phyloP scores from a whole-genome alignment of 148 eudicot genomes.

The Rhododendron simsii region DNA sequence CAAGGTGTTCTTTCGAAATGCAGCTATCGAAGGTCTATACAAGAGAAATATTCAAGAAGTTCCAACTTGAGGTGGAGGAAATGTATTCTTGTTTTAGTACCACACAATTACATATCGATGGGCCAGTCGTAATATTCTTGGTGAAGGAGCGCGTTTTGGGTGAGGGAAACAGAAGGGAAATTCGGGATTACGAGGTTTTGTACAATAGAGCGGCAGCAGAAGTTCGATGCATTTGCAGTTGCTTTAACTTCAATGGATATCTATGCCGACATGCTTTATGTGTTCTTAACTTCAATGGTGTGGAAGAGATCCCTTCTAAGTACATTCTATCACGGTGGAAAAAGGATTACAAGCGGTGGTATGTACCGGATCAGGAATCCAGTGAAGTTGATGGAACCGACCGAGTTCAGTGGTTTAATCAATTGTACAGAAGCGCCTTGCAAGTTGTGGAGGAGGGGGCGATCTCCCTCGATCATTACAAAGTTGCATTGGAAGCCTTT shows the following conservation, averaged over 20 bases:
- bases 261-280: constrained; percentile 68
- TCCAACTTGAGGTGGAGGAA: constrained; percentile 75
- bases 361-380: constrained; percentile 28
- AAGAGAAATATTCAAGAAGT: constrained; percentile 51
- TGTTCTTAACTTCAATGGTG: constrained; percentile 67
- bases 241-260: constrained; percentile 70
- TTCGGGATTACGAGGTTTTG: constrained; percentile 62
- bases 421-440: constrained; percentile 59
- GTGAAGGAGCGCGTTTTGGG: constrained; percentile 60
- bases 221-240: constrained; percentile 74
- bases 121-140: constrained; percentile 50
- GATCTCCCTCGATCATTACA: constrained; percentile 67
- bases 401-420: constrained; percentile 43
- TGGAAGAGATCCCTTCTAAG: constrained; percentile 63
- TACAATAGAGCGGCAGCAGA: constrained; percentile 53
- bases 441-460: constrained; percentile 80
- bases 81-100: constrained; percentile 84
- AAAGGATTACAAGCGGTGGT: constrained; percentile 60
- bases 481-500: constrained; percentile 56
- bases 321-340: constrained; percentile 68
- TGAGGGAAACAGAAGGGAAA: constrained; percentile 55
- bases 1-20: constrained; percentile 57
- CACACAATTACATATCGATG: constrained; percentile 54
- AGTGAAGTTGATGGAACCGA: constrained; percentile 29
- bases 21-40: constrained; percentile 70